Base-by-base conservation (phyloP, 2,329 filamentous ascomycete genomes). In the Hypoxylon sp. region DNA sequence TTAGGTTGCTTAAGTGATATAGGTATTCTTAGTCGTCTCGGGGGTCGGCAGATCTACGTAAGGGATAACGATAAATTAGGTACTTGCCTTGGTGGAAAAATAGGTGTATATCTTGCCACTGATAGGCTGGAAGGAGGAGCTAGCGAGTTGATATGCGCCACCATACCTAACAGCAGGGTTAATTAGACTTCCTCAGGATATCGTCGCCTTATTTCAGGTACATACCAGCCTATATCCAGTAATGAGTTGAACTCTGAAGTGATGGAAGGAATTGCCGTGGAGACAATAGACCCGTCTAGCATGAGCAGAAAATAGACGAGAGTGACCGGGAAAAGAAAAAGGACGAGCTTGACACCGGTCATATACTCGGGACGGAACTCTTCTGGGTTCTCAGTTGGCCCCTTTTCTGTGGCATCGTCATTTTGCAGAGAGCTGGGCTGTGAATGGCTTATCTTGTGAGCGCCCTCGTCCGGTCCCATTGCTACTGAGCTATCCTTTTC, bases 41-140 rank as follows among this genome's bases (percentile, higher is more conserved):
- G 31, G 31, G 3, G 4, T 4, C 13, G 4, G 1, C 13, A 37
- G 32, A 37, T 5, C 32, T 32, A 32, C 31, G 11, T 10, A 39
- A 62, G 31, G 31, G 10, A 32, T 32, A 32, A 6, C 3, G 2
- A 37, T 10, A 13, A 37, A 37, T n/a, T n/a, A n/a, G n/a, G n/a
- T 37, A 13, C 32, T 37, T 37, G 32, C 65, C 29, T 68, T 68
- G 0, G 61, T 58, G 11, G 47, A 57, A 19, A 68, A 48, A 7
- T 65, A 44, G 1, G 57, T 53, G 35, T 62, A 68, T 7, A 68
- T 39, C n/a, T 65, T 68, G 6, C 65, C 61, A 11, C 31, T 47
- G 1, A 68, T 24, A 2, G 62, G 65, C 39, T 65, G 61, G 6
- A 65, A 37, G 10, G 61, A 31, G 1, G 61, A 56, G 17, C 65